Percentiles rank a stretch among this genome's conserved stretches.
phyloP scores from a whole-genome alignment of 2,329 filamentous ascomycete species.

The Apiospora kogelbergensis region DNA sequence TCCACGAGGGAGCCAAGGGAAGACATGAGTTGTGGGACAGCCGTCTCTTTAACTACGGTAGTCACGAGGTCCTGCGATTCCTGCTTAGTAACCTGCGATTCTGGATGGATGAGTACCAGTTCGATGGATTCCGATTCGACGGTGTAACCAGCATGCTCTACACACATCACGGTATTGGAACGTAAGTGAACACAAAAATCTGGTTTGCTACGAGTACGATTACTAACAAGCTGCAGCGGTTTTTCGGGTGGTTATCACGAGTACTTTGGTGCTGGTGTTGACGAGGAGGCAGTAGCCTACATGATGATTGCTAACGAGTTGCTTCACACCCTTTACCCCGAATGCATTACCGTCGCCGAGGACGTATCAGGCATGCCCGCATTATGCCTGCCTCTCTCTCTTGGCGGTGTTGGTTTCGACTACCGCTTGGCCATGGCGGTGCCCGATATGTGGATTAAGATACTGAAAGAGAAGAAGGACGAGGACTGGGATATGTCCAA shows the following conservation, averaged over 20 bases:
- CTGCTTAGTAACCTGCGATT: constrained; percentile 92
- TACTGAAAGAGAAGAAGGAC: constrained; percentile 89
- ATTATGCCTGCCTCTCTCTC: constrained; percentile 79
- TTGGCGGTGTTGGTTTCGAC: constrained; percentile 94
- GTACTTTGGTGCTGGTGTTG: constrained; percentile 87
- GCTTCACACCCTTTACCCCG: constrained; percentile 86
- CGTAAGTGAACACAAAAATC: constrained; percentile 54
- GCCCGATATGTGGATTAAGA: constrained; percentile 99
- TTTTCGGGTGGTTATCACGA: constrained; percentile 98
- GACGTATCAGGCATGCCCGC: constrained; percentile 99
- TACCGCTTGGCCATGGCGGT: constrained; percentile 97
- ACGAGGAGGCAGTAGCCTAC: constrained; percentile 92
- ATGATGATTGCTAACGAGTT: constrained; percentile 96
- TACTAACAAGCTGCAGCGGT: constrained; percentile 57
- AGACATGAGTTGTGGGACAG: constrained; percentile 95
- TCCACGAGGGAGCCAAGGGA: constrained; percentile 83
- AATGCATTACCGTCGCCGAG: constrained; percentile 88
- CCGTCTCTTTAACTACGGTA: constrained; percentile 94
- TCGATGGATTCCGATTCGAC: constrained; percentile 97
- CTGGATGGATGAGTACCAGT: constrained; percentile 98
- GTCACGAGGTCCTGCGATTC: constrained; percentile 93
- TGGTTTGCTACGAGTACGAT: not conserved
- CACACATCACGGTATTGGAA: constrained; percentile 92
- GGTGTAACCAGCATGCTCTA: constrained; percentile 99
- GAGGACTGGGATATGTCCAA: constrained; percentile 87